phyloP scores from a whole-genome alignment of 257 asterid genomes.

The Jaltomata sinuosa region DNA sequence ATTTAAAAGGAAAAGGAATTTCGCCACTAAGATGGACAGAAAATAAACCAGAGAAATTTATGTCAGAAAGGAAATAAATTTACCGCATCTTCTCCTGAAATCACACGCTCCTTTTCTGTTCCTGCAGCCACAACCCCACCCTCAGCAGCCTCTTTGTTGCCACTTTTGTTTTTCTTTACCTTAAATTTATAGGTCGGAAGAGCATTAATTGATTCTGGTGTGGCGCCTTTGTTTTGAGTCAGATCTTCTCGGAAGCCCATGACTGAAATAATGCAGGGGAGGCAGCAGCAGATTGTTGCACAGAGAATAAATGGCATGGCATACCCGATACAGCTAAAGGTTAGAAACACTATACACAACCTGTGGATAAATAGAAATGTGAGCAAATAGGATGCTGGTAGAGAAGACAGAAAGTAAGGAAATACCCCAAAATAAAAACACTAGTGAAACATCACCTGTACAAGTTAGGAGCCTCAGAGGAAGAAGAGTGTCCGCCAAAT shows the following conservation, averaged over 20 bases:
- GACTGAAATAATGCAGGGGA: constrained; percentile 87
- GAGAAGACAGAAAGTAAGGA: background rate
- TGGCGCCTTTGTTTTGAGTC: constrained; percentile 81
- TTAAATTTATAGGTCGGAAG: constrained; percentile 81
- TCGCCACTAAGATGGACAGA: background rate
- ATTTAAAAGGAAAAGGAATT: background rate
- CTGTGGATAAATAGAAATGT: constrained; percentile 25
- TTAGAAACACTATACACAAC: constrained; percentile 86
- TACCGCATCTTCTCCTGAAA: constrained; percentile 98
- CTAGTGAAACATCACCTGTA: constrained; percentile 51
- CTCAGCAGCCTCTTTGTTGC: constrained; percentile 34
- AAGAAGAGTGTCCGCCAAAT: constrained; percentile 85
- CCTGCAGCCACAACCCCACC: constrained; percentile 97
- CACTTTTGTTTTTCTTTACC: constrained; percentile 44
- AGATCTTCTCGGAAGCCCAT: constrained; percentile 86
- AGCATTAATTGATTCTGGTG: constrained; percentile 82
- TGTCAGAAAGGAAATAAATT: constrained; percentile 4
- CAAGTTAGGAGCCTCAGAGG: constrained; percentile 76
- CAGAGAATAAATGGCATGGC: constrained; percentile 98
- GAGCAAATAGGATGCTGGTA: background rate
- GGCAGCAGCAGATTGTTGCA: constrained; percentile 93
- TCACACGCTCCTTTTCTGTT: constrained; percentile 79
- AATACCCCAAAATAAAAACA: background rate
- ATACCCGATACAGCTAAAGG: constrained; percentile 86
- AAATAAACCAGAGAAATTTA: background rate